Conservation (phyloP, 1,284 basidiomycete genomes). For the Cutaneotrichosporon mucoides region DNA sequence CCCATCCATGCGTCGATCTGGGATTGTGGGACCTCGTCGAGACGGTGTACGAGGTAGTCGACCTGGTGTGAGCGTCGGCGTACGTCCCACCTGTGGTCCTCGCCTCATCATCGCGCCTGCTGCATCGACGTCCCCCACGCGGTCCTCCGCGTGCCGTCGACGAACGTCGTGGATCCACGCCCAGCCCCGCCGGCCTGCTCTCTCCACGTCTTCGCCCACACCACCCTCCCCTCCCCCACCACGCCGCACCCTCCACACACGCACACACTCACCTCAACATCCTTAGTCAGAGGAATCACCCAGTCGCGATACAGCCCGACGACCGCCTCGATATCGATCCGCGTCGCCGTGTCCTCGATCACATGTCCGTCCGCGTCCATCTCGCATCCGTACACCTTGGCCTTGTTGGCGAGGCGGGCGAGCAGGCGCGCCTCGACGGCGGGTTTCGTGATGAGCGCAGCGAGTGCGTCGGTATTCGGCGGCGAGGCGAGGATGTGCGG, state of each 20-base stretch:
- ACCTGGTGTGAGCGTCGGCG: conserved; percentile 61
- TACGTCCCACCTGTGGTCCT: too few relatives aligned
- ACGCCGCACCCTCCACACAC: too few relatives aligned
- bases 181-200: too few relatives aligned
- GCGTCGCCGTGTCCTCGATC: conserved; percentile 46
- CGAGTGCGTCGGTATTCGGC: conserved; percentile 70
- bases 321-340: conserved; percentile 90
- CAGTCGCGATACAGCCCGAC: conserved; percentile 91
- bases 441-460: conserved; percentile 88
- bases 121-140: too few relatives aligned
- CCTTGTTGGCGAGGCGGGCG: conserved; percentile 84
- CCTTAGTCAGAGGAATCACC: conserved; percentile 95
- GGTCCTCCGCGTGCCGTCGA: too few relatives aligned
- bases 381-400: conserved; percentile 86
- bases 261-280: conserved; percentile 93
- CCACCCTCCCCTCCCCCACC: too few relatives aligned
- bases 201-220: too few relatives aligned
- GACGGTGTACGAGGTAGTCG: conserved; percentile 78
- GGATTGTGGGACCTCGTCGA: conserved; percentile 73
- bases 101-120: too few relatives aligned
- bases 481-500: conserved; percentile 69
- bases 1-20: conserved; percentile 65
- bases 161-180: too few relatives aligned
- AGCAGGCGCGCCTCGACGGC: conserved; percentile 87
- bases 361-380: conserved; percentile 69